Evolutionary conservation across 1,284 basidiomycete genomes (phyloP), one percentile per base, ranked within the genome.

Genomic region (Peniophora sp.): DNA sequence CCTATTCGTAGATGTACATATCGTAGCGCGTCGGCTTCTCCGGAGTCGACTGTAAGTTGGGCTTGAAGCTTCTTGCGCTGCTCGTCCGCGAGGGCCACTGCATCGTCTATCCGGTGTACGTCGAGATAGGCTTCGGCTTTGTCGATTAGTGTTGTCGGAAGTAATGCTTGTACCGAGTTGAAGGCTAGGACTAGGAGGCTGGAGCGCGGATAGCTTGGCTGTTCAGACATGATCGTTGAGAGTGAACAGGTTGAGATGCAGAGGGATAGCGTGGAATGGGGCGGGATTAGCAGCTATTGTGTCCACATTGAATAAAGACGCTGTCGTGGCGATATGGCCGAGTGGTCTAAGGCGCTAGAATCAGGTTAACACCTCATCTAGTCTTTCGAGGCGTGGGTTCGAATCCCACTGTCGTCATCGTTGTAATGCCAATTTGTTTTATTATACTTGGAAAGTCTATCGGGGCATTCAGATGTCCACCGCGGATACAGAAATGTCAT

Each of bases 1-100:
- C 85, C 89, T 52, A 91, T 76, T 46, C 81, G 77, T 61, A 89
- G 86, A 61, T 87, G 87, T 36, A 89, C 75, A 61, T 91, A 92
- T 55, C 72, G 72, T 39, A 89, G 64, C 58, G 85, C 84, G 45
- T 87, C 81, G 51, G 72, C 69, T 80, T 83, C 77, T 51, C 77
- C 75, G 50, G 73, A 68, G 57, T 79, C 73, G 14, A 76, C 66
- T 12, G 68, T 66, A 3, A 74, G 60, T 58, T 71, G 74, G 32
- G 68, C 67, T 56, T 82, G 75, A 18, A 81, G 62, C 61, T 75
- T 80, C 63, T 73, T 79, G 47, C 76, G 72, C 52, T 78, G 75
- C 57, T 78, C 71, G 55, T 84, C 82, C 1, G 81, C 78, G 22
- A 91, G 64, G 32, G 73, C 72, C 24, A 78, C 71, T 1, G 78